phyloP scores from a whole-genome alignment of 192 early-diverging fungal species.

The Phlyctochytrium bullatum region DNA sequence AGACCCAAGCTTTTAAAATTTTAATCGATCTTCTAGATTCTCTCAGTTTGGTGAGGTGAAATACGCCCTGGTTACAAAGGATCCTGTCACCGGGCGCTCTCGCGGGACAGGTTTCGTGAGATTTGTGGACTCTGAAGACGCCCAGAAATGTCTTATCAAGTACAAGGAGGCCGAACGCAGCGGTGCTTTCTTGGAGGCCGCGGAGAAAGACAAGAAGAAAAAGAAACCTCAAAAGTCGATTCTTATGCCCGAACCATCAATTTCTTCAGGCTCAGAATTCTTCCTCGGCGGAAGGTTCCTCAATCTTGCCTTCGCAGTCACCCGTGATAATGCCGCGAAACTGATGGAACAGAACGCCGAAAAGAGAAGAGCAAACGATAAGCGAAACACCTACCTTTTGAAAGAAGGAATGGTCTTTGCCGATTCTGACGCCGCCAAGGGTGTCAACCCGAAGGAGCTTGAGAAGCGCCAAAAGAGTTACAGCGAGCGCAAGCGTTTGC shows the following conservation, averaged over 20 bases:
- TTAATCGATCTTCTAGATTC: slow-evolving; percentile 58
- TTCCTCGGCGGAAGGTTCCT: slow-evolving; percentile 80
- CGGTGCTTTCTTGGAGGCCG: slow-evolving; percentile 38
- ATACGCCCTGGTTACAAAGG: slow-evolving; percentile 83
- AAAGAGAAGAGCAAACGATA: slow-evolving; percentile 70
- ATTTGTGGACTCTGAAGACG: slow-evolving; percentile 69
- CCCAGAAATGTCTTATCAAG: slow-evolving; percentile 71
- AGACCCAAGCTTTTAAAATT: slow-evolving; percentile 24
- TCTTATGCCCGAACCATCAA: slow-evolving; percentile 63
- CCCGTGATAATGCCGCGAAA: slow-evolving; percentile 63
- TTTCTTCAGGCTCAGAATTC: slow-evolving; percentile 58
- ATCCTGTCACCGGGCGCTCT: slow-evolving; percentile 76
- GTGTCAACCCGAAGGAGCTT: slow-evolving; percentile 70
- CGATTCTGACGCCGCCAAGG: slow-evolving; percentile 71
- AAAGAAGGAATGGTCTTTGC: slow-evolving; percentile 90
- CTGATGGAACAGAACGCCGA: slow-evolving; percentile 60
- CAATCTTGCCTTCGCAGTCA: slow-evolving; percentile 76
- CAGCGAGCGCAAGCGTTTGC: slow-evolving; percentile 72
- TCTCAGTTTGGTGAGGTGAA: slow-evolving; percentile 67
- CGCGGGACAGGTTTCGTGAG: slow-evolving; percentile 95
- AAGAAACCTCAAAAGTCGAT: slow-evolving; percentile 59
- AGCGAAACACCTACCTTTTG: slow-evolving; percentile 85
- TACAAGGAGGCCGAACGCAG: slow-evolving; percentile 61
- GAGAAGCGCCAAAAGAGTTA: slow-evolving; percentile 83
- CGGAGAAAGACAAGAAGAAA: slow-evolving; percentile 52